Evolutionary conservation across 1,139 yeast species (phyloP), one percentile per base, ranked within the genome.

Genomic region (Entelexis paramagnoliae): DNA sequence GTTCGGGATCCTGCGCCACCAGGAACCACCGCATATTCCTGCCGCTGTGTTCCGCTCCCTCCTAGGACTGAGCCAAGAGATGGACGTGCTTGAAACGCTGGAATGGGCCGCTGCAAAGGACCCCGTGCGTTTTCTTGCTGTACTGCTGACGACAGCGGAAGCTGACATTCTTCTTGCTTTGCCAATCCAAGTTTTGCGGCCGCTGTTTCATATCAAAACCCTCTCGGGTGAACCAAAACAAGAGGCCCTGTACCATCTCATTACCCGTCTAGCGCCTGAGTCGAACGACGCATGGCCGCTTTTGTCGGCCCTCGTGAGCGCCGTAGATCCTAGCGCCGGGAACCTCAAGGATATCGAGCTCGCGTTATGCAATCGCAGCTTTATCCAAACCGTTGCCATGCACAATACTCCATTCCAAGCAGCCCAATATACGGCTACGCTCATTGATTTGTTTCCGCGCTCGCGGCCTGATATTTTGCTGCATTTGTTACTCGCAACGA

Each of bases 401-500:
- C 26, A 28, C 45, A 3, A 52, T 60, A n/a, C 59, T 62, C 38
- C 46, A 13, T 4, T 54, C 61, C 1, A 46, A 59, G 20, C 40
- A 6, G 52, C 54, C 2, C 6, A 28, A 14, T 42, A 36, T 29
- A 30, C 43, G 32, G 28, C 57, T 3, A 47, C 55, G n/a, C 52
- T 65, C 20, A 55, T 60, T 11, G 46, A 55, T 28, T 44, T 64
- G n/a, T 57, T 44, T 35, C 66, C 66, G 2, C 28, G 51, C 3
- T 54, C 56, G n/a, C 58, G 62, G 20, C 56, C 60, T 22, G 60
- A 62, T 14, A 43, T 66, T 28, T 48, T 62, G 47, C 56, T 66
- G 14, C 59, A 59, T 36, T 49, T 66, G 30, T 57, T 64, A 4
- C 51, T 66, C 11, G 59, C 60, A 3, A 49, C 62, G 6, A 54